Evolutionary conservation across 192 early-diverging fungal species (phyloP).

Genomic region (Pilobolus umbonatus): DNA sequence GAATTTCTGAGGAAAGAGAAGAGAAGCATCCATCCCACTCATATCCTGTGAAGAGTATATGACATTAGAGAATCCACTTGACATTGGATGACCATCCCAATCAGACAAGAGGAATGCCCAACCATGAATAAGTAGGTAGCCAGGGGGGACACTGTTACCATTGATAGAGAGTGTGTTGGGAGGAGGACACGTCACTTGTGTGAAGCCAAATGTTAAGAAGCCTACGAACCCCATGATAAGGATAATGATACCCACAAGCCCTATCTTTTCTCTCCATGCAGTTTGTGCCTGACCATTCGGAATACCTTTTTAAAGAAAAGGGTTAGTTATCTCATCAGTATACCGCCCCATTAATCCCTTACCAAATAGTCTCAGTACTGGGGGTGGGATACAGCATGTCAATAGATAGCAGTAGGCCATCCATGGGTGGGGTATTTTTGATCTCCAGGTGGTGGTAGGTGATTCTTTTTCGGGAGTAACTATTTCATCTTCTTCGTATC

Average conservation of each 20-base stretch:
- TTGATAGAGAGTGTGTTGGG: constrained; percentile 21
- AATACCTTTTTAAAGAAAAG: constrained; percentile 42
- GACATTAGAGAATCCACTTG: constrained; percentile 38
- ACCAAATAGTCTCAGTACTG: constrained; percentile 34
- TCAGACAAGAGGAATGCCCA: constrained; percentile 57
- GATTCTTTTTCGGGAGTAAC: not conserved
- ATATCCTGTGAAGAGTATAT: constrained; percentile 50
- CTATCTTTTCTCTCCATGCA: constrained; percentile 94
- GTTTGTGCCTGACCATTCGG: constrained; percentile 50
- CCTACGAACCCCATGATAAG: constrained; percentile 68
- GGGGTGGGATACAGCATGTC: constrained; percentile 40
- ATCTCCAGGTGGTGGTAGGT: not conserved
- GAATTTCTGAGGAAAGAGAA: constrained; percentile 43
- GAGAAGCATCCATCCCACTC: constrained; percentile 67
- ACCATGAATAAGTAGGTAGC: constrained; percentile 55
- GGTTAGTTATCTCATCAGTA: not conserved
- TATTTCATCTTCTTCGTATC: constrained; percentile 38
- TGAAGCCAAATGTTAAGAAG: constrained; percentile 84
- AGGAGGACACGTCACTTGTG: constrained; percentile 53
- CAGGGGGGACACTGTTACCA: constrained; percentile 31
- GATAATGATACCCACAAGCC: constrained; percentile 74
- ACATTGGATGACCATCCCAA: constrained; percentile 15
- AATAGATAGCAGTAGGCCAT: constrained; percentile 38
- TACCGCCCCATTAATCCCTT: constrained; percentile 8
- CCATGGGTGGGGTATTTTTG: constrained; percentile 35